Evolutionary conservation across 2,329 filamentous ascomycete species (phyloP), one percentile per base, ranked within the genome.

Genomic region (Fusarium albidum): DNA sequence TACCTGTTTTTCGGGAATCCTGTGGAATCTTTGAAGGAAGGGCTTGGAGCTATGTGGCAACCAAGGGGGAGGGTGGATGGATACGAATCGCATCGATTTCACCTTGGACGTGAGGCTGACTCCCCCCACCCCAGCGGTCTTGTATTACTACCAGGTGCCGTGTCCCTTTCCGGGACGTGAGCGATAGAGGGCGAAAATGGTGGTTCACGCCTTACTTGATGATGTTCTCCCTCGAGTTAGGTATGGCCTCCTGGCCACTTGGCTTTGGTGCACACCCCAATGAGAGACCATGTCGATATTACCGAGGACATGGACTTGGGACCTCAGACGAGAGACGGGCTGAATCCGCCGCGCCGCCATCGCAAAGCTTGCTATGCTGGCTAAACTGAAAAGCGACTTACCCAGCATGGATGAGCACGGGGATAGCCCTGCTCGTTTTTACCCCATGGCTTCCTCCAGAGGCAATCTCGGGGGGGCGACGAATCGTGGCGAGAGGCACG

Each of bases 221-320:
- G 48, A 49, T 47, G 49, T 58, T 55, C 50, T 56, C 35, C 48
- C 50, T 33, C 43, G 53, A 27, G 40, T 31, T 51, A 57, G 37
- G 21, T 18, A 55, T 42, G 46, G 38, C 41, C 38, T 47, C 29
- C 42, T 54, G 33, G 53, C 52, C 44, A 50, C 48, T 59, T 38
- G 56, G 47, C 34, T 28, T 42, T 25, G 42, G 34, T 50, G 46
- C 38, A 55, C 47, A 56, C 38, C 46, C 56, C 55, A 55, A 55
- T 58, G 43, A 47, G 37, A 57, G 55, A 52, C 53, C 50, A 57
- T 59, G 43, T 42, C 54, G 61, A 49, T 68, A n/a, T n/a, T n/a
- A 67, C 65, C 65, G 65, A 68, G 58, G 65, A 68, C 65, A 65
- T 67, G 65, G 65, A 65, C 65, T 58, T 64, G 65, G 65, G 59